These are phyloP conservation scores for Podospora anserina DNA, from an alignment of 495 filamentous ascomycete species.

Conservation along the genomic window DNA sequence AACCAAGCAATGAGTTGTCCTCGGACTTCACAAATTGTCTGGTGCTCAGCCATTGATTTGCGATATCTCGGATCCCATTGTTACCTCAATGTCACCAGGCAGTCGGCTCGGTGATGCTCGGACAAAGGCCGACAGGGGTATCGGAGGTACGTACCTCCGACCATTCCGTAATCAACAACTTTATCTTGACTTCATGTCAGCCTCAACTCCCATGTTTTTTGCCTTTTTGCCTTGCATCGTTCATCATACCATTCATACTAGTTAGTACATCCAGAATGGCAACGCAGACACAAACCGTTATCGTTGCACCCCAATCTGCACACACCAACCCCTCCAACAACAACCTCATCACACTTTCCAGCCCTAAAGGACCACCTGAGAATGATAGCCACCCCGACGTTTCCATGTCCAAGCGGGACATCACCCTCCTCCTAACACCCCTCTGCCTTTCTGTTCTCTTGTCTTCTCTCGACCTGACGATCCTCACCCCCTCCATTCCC, in stretches of 20 bases:
- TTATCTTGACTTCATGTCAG: neutral
- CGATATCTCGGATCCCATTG: neutral
- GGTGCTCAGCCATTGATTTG: no score
- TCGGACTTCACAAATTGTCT: no score
- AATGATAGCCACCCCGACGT: neutral
- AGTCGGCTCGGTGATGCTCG: neutral
- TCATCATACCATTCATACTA: neutral
- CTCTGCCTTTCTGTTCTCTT: conserved; percentile 49
- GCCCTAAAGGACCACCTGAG: neutral
- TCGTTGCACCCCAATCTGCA: neutral
- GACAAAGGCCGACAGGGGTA: neutral
- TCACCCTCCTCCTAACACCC: conserved; percentile 31
- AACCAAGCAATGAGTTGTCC: no score
- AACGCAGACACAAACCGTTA: neutral
- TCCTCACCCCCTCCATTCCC: conserved; percentile 36
- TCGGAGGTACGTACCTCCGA: neutral
- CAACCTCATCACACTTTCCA: neutral
- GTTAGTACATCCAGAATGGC: neutral
- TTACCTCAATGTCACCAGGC: neutral
- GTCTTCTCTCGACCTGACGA: conserved; percentile 41
- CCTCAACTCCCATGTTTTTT: neutral
- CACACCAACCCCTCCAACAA: neutral
- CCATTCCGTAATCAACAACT: neutral
- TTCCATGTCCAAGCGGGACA: neutral
- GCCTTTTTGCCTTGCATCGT: neutral